Base-by-base conservation (phyloP, 2,329 filamentous ascomycete genomes). In the Aciculosporium take region DNA sequence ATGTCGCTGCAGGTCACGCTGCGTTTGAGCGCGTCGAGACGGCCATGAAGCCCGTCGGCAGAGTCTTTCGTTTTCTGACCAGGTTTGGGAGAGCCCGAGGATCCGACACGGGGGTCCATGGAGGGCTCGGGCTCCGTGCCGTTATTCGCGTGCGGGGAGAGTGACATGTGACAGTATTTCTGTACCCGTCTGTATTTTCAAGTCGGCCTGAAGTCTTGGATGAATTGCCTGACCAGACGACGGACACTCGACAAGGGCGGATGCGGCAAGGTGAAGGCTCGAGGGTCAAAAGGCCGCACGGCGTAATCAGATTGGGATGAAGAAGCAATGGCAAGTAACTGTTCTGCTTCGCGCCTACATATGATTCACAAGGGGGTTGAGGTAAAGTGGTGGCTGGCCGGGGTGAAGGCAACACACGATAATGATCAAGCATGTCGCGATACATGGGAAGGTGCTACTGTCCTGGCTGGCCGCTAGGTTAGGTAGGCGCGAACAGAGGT, bases 11-110 rank as follows among this genome's bases (percentile, higher is more conserved):
- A 44, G 15, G 45, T 39, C 25, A 45, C 21, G 43, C 33, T 39
- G 24, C 36, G 42, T 28, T 42, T 43, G 40, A 46, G 29, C 15
- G 45, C 42, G 31, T 45, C 48, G 34, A 42, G 42, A 38, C 39
- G 46, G 18, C 30, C 13, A 8, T 25, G 41, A 28, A 21, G 29
- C 20, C 15, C 24, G 15, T 35, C 28, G 12, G 34, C 8, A 10
- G 35, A 24, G 8, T 46, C 33, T 21, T 8, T 12, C 33, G 28
- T 43, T 6, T 15, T 35, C 34, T 36, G 33, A 25, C 13, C 21
- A 20, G 30, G 39, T 8, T 8, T 15, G 10, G 13, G 32, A 18
- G 30, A 8, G 17, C 7, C 7, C 12, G 12, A 12, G 17, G 23
- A 28, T n/a, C 8, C 29, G 17, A 32, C 13, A n/a, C 17, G 17